Base-by-base conservation (phyloP, 192 early-diverging fungal species). In the Coemansia brasiliensis region DNA sequence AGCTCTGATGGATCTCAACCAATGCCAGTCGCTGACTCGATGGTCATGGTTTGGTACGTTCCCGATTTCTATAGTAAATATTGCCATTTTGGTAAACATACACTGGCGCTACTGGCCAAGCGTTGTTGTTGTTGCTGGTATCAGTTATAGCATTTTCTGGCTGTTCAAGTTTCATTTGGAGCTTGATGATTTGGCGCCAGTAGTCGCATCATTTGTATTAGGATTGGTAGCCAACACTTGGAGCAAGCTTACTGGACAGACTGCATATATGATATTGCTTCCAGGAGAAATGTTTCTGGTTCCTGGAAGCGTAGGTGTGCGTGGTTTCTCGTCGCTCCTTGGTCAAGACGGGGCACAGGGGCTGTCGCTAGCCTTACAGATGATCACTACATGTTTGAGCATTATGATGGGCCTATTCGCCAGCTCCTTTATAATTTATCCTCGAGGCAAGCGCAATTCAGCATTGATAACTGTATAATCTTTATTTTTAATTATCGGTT, bases 281-380 rank as follows among this genome's bases (percentile, higher is more conserved):
- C 84, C 88, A 21, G 92, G 92, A 24, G 89, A 92, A 17, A 68
- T 93, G 45, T 69, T 93, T 50, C 63, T 93, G 59, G 91, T 92
- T 0, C 94, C 92, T n/a, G 92, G 92, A 24, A 85, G 83, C 65
- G 64, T 93, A 16, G 89, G 90, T 35, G 88, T 93, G 1, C 67
- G 82, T 20, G 72, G 70, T 1, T 80, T 79, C 8, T 71, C 89
- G 17, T 84, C 84, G 3, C 67, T 92, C 18, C 65, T 90, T 39
- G 82, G 71, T 56, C 66, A 81, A 8, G 71, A 82, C 11, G 74
- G 65, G 29, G 67, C 60, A 1, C 72, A 82, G 49, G 82, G 82
- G 12, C 62, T 72, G 16, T 51, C 72, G 48, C 69, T 85, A 39
- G 80, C 80, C 0, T 27, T 83, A 55, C 72, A 72, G 51, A 85